Evolutionary conservation across 2,329 filamentous ascomycete species (phyloP).

Genomic region (Stemphylium vesicarium): DNA sequence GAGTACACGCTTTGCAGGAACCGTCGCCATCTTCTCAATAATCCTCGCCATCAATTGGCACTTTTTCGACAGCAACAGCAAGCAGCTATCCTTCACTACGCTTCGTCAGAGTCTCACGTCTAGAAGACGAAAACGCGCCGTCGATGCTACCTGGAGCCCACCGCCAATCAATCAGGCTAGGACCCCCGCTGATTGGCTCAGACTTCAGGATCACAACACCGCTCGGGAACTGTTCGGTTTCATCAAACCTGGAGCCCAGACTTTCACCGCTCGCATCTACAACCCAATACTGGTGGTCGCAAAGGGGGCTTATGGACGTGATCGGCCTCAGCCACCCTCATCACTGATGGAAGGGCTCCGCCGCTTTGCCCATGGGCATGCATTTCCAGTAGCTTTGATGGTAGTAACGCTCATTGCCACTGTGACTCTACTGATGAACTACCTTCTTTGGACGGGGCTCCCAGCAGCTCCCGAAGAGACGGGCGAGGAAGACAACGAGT

Average conservation of each 20-base stretch:
- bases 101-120: constrained; percentile 33
- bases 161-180: constrained; percentile 74
- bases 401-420: constrained; percentile 68
- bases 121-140: constrained; percentile 24
- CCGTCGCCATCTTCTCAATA: constrained; percentile 74
- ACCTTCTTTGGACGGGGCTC: constrained; percentile 71
- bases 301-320: constrained; percentile 70
- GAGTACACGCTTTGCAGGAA: constrained; percentile 77
- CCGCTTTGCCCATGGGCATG: constrained; percentile 66
- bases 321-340: constrained; percentile 55
- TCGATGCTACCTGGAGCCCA: constrained; percentile 42
- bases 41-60: constrained; percentile 78
- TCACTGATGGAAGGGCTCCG: constrained; percentile 60
- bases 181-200: constrained; percentile 77
- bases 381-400: constrained; percentile 69
- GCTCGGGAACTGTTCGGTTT: constrained; percentile 78
- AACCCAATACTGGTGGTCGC: constrained; percentile 77
- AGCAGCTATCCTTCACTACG: constrained; percentile 31
- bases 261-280: constrained; percentile 75
- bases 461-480: constrained; percentile 53
- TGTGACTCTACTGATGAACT: constrained; percentile 74
- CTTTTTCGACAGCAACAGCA: constrained; percentile 69
- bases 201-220: constrained; percentile 78
- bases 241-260: constrained; percentile 73
- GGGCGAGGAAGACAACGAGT: constrained; percentile 57